A percentile compares a stretch with the other conserved stretches of the same genome.
These are phyloP conservation scores for Pythium dissotocum DNA, from an alignment of 352 stramenopile genomes.

Conservation along the genomic window DNA sequence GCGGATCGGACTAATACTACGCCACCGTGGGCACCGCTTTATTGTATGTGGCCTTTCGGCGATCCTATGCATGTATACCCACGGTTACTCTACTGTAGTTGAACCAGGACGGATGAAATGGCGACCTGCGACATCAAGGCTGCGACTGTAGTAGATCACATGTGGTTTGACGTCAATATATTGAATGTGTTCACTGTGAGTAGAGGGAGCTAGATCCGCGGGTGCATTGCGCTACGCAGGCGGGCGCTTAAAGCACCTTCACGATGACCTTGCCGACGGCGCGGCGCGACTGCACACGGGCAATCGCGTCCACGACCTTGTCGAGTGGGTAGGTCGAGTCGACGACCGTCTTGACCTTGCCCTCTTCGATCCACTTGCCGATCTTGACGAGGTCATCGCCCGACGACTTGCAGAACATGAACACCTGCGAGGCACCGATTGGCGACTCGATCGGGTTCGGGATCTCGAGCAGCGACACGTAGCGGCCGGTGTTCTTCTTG, in stretches of 20 bases:
- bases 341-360: constrained; percentile 37
- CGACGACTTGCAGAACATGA: constrained; percentile 24
- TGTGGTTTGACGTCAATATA: not conserved
- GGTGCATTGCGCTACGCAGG: not conserved
- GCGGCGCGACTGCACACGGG: constrained; percentile 41
- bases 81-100: too few relatives aligned
- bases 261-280: constrained; percentile 33
- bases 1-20: too few relatives aligned
- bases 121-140: too few relatives aligned
- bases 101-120: too few relatives aligned
- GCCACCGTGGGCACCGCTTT: too few relatives aligned
- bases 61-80: too few relatives aligned
- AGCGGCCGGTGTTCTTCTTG: constrained; percentile 36
- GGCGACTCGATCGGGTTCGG: constrained; percentile 44
- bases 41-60: too few relatives aligned
- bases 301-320: constrained; percentile 39
- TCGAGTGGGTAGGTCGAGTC: constrained; percentile 47
- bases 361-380: constrained; percentile 35
- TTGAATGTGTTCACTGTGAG: not conserved
- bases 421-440: constrained; percentile 37
- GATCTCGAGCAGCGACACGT: constrained; percentile 35
- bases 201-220: not conserved
- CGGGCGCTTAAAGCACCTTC: constrained; percentile 14
- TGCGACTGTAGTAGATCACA: too few relatives aligned
- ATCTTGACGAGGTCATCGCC: constrained; percentile 40